Conservation (phyloP, 2,329 filamentous ascomycete genomes). For the Scedosporium boydii region DNA sequence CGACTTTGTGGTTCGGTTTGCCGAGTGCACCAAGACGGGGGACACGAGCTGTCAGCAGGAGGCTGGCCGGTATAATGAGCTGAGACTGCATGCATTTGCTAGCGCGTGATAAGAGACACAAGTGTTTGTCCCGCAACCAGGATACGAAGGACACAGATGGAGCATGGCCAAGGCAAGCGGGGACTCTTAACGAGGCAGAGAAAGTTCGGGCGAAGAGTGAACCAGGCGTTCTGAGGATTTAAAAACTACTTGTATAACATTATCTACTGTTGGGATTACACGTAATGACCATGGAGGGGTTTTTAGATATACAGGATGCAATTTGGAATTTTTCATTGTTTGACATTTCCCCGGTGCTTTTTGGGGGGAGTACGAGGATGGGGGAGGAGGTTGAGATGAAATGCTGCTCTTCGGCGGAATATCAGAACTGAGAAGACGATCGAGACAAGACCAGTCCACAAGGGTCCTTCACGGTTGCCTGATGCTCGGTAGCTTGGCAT, state of each 20-base stretch:
- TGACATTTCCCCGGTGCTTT: background rate
- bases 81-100: constrained; percentile 2
- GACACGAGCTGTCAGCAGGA: constrained; percentile 48
- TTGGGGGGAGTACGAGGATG: too few species aligned
- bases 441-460: too few species aligned
- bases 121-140: background rate
- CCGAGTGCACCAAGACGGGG: constrained; percentile 54
- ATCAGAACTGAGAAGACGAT: too few species aligned
- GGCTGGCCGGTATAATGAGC: constrained; percentile 1
- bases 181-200: background rate
- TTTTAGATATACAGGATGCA: background rate
- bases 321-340: background rate
- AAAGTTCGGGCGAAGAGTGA: background rate
- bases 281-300: background rate
- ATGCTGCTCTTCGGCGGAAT: too few species aligned
- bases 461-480: too few species aligned
- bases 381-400: too few species aligned
- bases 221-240: background rate
- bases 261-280: background rate
- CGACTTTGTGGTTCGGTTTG: constrained; percentile 74
- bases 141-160: background rate
- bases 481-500: too few species aligned
- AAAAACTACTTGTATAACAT: background rate
- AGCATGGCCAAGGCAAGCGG: background rate
- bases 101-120: background rate